Evolutionary conservation across 371 early-diverging fungal genomes (phyloP), one percentile per base, ranked within the genome.

Genomic region (Apophysomyces variabilis): DNA sequence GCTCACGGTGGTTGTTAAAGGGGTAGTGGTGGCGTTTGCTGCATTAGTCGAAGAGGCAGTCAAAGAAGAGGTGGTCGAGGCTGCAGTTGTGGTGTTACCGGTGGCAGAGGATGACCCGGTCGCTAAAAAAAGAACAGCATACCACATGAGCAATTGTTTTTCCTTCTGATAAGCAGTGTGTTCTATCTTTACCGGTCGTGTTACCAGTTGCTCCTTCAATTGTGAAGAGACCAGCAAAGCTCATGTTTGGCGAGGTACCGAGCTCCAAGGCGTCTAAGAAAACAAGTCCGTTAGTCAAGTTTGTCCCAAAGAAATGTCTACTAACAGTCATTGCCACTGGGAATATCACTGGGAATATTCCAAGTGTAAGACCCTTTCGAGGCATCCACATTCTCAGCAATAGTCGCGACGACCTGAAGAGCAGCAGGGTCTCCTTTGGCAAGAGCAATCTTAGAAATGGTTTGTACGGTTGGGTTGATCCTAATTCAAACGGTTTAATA

Each of bases 271-370:
- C 78, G 58, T 78, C 79, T 78, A 63, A n/a, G 44, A 59, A 56
- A 66, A 59, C 47, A 70, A 61, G 62, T 61, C 9, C 65, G 58
- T 32, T 60, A 66, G 58, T 68, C 65, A 66, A 61, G 18, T 26
- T 12, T 26, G 32, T 26, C 32, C 32, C 32, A 26, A 58, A 64
- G 43, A 60, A 61, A 58, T 57, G 35, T 36, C 13, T 9, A 77
- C 83, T 80, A 77, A 83, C 84, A 83, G 59, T 75, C 73, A 47
- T 37, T 68, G 45, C 77, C 84, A 39, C 76, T 65, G 12, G 74
- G 16, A 35, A 73, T 36, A 43, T 58, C 57, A 12, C 77, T 71
- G 46, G 77, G 78, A 45, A 83, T 64, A 38, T 60, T 65, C 84
- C 84, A 83, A 56, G 66, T 60, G 62, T 76, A 80, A 26, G 70